Percentiles rank a stretch among this genome's conserved stretches.
These are phyloP conservation scores for Pisolithus thermaeus DNA, from an alignment of 1,284 basidiomycete genomes.

Conservation along the genomic window DNA sequence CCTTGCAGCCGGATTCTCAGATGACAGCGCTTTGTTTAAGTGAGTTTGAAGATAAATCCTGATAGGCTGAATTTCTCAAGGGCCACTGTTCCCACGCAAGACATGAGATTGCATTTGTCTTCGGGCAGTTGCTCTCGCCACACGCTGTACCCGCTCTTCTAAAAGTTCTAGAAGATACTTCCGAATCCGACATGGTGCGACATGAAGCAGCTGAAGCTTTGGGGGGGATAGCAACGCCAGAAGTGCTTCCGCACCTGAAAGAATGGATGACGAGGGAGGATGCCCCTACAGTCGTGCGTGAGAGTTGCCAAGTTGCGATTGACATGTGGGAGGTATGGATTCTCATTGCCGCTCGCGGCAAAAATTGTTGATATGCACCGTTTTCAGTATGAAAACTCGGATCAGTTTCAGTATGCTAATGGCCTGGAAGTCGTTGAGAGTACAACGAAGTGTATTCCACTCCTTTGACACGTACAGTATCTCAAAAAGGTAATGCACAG, in stretches of 20 bases:
- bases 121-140: slow-evolving; percentile 90
- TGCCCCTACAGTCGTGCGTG: slow-evolving; percentile 85
- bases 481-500: no score
- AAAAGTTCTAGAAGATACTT: slow-evolving; percentile 63
- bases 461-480: no score
- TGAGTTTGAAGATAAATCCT: slow-evolving; percentile 31
- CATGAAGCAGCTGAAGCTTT: slow-evolving; percentile 99
- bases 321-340: slow-evolving; percentile 88
- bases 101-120: slow-evolving; percentile 97
- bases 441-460: no score
- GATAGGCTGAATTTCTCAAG: neutral
- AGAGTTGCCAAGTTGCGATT: slow-evolving; percentile 94
- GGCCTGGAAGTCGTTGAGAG: slow-evolving; percentile 30
- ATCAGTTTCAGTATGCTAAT: slow-evolving; percentile 83
- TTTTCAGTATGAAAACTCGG: slow-evolving; percentile 80
- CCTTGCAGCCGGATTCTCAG: slow-evolving; percentile 83
- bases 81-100: slow-evolving; percentile 34
- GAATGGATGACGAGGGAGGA: slow-evolving; percentile 80
- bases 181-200: slow-evolving; percentile 95
- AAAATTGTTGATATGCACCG: slow-evolving; percentile 1
- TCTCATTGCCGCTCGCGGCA: neutral
- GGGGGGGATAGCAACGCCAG: slow-evolving; percentile 92
- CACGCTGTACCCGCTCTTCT: slow-evolving; percentile 87
- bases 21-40: slow-evolving; percentile 90
- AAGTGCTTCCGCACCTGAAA: slow-evolving; percentile 80